A percentile compares a stretch with the other conserved stretches of the same genome.
Evolutionary conservation across 2,329 filamentous ascomycete species (phyloP).

Genomic region (Gaeumannomyces sp.): DNA sequence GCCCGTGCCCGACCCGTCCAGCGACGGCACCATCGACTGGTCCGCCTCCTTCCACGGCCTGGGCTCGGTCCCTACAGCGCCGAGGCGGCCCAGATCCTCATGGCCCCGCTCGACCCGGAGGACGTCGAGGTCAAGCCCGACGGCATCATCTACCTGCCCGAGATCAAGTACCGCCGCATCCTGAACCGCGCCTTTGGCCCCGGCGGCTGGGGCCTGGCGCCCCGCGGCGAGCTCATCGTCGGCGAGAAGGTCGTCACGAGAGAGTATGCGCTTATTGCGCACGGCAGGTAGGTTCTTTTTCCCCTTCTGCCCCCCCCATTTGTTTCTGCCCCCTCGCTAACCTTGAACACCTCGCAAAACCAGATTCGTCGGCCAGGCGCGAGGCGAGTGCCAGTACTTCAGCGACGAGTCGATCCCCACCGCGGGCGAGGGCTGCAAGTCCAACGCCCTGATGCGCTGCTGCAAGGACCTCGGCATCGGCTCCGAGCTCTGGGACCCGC

Average conservation of each 20-base stretch:
- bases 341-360: not conserved
- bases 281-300: constrained; percentile 63
- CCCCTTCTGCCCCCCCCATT: not conserved
- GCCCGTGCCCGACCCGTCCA: constrained; percentile 15
- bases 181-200: constrained; percentile 89
- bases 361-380: constrained; percentile 85
- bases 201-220: constrained; percentile 91
- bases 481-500: constrained; percentile 92
- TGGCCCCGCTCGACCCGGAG: constrained; percentile 57
- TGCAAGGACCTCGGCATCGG: constrained; percentile 97
- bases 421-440: constrained; percentile 94
- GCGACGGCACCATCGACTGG: constrained; percentile 57
- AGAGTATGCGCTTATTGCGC: constrained; percentile 86
- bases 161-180: constrained; percentile 95
- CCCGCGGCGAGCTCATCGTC: constrained; percentile 76
- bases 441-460: constrained; percentile 94
- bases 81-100: constrained; percentile 62
- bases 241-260: constrained; percentile 76
- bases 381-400: constrained; percentile 94
- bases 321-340: not conserved
- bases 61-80: constrained; percentile 61
- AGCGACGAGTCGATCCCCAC: constrained; percentile 83
- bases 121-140: constrained; percentile 98
- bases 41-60: constrained; percentile 77
- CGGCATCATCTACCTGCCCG: constrained; percentile 90